phyloP scores from a whole-genome alignment of 176 grass and related monocot species.

The Avena sativa region DNA sequence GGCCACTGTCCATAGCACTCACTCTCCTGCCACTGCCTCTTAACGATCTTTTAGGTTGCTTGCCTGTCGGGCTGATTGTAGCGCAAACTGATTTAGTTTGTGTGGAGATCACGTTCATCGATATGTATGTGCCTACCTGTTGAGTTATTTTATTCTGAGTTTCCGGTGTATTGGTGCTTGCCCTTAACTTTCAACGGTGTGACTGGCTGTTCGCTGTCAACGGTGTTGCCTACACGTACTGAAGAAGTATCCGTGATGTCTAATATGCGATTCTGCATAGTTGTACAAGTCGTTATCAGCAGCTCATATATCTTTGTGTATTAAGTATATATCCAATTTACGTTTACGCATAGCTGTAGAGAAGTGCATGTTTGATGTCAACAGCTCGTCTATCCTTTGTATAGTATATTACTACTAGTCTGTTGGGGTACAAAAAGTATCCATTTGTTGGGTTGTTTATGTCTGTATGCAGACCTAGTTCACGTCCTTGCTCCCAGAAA shows the following conservation, averaged over 20 bases:
- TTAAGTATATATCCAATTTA: not conserved
- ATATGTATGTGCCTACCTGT: conserved; percentile 16
- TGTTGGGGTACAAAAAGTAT: not conserved
- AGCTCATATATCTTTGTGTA: not conserved
- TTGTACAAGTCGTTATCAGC: not conserved
- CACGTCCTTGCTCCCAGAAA: conserved; percentile 1
- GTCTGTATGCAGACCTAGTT: not conserved
- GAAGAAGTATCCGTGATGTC: not conserved
- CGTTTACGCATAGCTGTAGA: not conserved
- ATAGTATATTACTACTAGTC: not conserved
- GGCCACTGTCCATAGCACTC: conserved; percentile 47
- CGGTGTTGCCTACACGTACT: not conserved
- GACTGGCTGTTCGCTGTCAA: not conserved
- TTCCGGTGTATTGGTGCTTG: not conserved
- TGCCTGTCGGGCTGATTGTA: conserved; percentile 34
- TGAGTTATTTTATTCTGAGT: conserved; percentile 22
- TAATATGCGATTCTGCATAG: not conserved
- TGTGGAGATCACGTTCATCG: conserved; percentile 22
- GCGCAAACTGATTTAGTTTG: conserved; percentile 17
- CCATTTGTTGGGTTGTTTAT: not conserved
- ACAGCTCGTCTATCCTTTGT: not conserved
- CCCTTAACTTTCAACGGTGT: conserved; percentile 22
- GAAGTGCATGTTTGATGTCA: not conserved
- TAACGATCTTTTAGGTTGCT: conserved; percentile 15
- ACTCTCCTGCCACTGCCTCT: conserved; percentile 21